Conservation (phyloP, 2,329 filamentous ascomycete genomes). For the Dothideomycetes sp. region DNA sequence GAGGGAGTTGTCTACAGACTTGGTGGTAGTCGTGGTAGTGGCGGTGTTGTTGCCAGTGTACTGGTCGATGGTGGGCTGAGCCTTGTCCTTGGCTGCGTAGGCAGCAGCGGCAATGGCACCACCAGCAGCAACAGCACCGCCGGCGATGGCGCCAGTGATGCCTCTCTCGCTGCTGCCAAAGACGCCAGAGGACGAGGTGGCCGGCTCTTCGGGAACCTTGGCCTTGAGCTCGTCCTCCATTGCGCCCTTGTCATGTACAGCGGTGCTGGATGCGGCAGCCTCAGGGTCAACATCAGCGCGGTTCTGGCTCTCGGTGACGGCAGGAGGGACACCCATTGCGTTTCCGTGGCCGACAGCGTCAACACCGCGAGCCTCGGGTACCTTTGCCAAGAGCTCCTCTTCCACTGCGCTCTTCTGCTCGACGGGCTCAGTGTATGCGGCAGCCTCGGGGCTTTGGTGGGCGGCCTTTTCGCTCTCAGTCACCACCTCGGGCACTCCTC, state of each 20-base stretch:
- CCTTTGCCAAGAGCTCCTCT: constrained; percentile 57
- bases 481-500: constrained; percentile 49
- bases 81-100: constrained; percentile 20
- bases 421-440: constrained; percentile 53
- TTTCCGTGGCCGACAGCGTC: constrained; percentile 29
- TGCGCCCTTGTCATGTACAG: constrained; percentile 31
- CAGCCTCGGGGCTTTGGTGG: constrained; percentile 50
- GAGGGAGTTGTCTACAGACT: background rate
- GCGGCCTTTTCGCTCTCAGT: constrained; percentile 62
- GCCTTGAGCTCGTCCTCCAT: constrained; percentile 50
- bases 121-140: constrained; percentile 29
- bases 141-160: constrained; percentile 31
- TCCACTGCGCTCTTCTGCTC: constrained; percentile 61
- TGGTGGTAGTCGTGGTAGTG: background rate
- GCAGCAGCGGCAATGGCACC: constrained; percentile 26
- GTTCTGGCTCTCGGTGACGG: constrained; percentile 61
- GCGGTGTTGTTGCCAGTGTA: background rate
- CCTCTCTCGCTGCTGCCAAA: constrained; percentile 24
- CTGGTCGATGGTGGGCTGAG: constrained; percentile 4
- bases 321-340: constrained; percentile 40
- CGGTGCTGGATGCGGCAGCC: constrained; percentile 51
- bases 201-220: constrained; percentile 36
- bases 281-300: constrained; percentile 53
- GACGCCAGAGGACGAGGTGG: constrained; percentile 12
- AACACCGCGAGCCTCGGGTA: constrained; percentile 37